These are phyloP conservation scores for Metarhizium anisopliae DNA, from an alignment of 2,329 filamentous ascomycete species.

Conservation along the genomic window DNA sequence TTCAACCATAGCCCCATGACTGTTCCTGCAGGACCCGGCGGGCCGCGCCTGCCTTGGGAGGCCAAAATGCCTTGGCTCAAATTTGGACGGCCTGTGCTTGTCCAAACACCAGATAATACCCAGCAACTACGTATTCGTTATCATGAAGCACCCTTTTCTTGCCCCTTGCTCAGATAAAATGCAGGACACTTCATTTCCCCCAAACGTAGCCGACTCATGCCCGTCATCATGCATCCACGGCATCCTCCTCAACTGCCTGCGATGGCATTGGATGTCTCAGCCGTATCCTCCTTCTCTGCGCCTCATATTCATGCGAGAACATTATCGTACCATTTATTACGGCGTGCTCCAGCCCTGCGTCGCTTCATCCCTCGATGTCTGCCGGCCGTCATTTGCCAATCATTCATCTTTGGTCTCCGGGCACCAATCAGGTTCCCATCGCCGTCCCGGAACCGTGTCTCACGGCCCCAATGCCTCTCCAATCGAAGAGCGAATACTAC, in stretches of 20 bases:
- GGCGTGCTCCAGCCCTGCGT: no score
- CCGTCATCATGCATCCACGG: not conserved
- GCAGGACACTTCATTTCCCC: not conserved
- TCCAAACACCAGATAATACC: no score
- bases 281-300: no score
- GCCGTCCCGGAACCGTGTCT: no score
- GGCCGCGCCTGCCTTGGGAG: not conserved
- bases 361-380: no score
- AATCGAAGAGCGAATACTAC: not conserved
- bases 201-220: not conserved
- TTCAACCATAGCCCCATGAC: no score
- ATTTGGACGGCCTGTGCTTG: no score
- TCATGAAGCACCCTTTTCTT: not conserved
- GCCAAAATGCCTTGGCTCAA: no score
- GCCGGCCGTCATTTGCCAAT: not conserved
- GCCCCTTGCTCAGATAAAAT: not conserved
- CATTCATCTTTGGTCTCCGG: not conserved
- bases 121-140: not conserved
- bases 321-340: no score
- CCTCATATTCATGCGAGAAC: no score
- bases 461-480: not conserved
- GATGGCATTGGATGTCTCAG: no score
- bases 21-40: not conserved
- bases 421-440: not conserved
- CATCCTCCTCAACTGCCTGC: no score